phyloP scores from a whole-genome alignment of 331 rosid species.

The Quercus phellos region DNA sequence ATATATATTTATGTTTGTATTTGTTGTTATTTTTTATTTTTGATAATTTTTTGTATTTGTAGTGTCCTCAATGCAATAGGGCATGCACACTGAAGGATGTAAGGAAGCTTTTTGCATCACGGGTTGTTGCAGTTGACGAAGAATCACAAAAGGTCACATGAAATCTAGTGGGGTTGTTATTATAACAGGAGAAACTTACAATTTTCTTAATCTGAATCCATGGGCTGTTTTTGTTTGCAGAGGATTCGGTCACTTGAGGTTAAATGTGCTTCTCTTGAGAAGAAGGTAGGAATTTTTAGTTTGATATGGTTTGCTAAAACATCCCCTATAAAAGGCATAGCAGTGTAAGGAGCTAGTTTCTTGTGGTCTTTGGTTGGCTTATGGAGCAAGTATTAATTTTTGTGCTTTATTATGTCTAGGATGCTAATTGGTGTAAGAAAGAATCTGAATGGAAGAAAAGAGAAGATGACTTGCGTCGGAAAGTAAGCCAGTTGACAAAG shows the following conservation, averaged over 20 bases:
- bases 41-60: neutral
- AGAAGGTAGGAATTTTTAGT: constrained; percentile 44
- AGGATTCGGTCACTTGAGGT: constrained; percentile 62
- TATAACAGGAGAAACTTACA: neutral
- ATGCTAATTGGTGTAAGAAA: constrained; percentile 49
- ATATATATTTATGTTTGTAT: neutral
- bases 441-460: constrained; percentile 55
- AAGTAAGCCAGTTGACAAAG: constrained; percentile 43
- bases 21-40: neutral
- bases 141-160: constrained; percentile 63
- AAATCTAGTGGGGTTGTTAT: neutral
- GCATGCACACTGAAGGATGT: constrained; percentile 67
- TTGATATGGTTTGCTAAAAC: neutral
- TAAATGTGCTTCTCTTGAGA: constrained; percentile 61
- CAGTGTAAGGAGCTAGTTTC: constrained; percentile 11
- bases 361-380: constrained; percentile 2
- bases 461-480: constrained; percentile 37
- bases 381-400: constrained; percentile 9
- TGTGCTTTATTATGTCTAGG: constrained; percentile 38
- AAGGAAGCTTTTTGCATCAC: constrained; percentile 69
- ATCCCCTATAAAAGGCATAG: neutral
- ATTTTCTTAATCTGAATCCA: neutral
- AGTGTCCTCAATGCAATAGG: constrained; percentile 94
- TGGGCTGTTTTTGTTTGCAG: constrained; percentile 35
- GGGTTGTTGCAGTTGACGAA: constrained; percentile 57